These are phyloP conservation scores for Pythium periplocum DNA, from an alignment of 352 stramenopile species.

Conservation along the genomic window DNA sequence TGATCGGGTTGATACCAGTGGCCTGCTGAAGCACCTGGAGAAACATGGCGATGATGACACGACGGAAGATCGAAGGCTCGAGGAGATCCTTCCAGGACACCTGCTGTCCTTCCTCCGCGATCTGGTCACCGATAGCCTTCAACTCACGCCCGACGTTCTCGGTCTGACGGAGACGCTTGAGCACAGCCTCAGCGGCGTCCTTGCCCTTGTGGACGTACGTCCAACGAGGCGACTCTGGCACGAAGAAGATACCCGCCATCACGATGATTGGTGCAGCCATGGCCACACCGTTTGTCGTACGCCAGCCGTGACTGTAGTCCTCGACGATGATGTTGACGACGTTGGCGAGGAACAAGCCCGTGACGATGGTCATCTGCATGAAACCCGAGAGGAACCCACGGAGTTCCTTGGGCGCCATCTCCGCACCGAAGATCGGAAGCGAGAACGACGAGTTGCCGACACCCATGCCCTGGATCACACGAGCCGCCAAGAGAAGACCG, in stretches of 20 bases:
- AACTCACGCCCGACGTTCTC: conserved; percentile 21
- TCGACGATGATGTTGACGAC: conserved; percentile 21
- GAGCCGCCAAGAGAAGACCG: conserved; percentile 19
- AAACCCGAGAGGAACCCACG: conserved; percentile 55
- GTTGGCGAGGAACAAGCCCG: conserved; percentile 30
- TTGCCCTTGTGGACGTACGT: background rate
- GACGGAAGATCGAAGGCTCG: conserved; percentile 13
- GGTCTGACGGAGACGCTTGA: conserved; percentile 18
- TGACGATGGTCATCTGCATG: conserved; percentile 60
- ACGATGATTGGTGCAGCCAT: conserved; percentile 21
- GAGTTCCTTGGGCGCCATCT: conserved; percentile 59
- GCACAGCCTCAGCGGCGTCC: conserved; percentile 14
- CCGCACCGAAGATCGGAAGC: conserved; percentile 42
- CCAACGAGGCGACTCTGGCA: conserved; percentile 28
- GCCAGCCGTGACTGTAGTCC: conserved; percentile 16
- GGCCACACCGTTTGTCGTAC: conserved; percentile 18
- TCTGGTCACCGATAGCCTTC: conserved; percentile 24
- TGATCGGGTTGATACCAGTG: conserved; percentile 24
- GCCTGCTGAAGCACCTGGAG: conserved; percentile 23
- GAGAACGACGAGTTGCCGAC: conserved; percentile 53
- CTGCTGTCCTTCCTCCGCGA: conserved; percentile 14
- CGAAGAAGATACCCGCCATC: conserved; percentile 22
- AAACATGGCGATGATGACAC: conserved; percentile 19
- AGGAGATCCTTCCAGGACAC: conserved; percentile 18
- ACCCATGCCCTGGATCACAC: conserved; percentile 33